Evolutionary conservation across 2,329 filamentous ascomycete genomes (phyloP).

Genomic region (Alternaria sp.): DNA sequence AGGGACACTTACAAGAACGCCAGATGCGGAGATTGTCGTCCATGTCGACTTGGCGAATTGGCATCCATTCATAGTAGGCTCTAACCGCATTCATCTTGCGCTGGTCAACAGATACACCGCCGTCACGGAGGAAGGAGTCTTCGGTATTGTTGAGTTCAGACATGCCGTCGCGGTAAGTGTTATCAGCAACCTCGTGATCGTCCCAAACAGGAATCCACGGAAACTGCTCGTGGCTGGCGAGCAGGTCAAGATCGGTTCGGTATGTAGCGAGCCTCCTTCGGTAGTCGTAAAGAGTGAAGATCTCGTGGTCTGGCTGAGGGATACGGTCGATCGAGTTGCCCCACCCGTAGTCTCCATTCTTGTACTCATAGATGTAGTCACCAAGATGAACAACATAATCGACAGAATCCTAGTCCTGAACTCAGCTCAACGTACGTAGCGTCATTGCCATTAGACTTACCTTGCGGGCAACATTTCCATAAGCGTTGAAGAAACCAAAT

Average conservation of each 20-base stretch:
- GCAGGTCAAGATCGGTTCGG: constrained; percentile 52
- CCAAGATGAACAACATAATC: constrained; percentile 55
- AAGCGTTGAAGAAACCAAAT: constrained; percentile 60
- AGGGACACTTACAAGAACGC: constrained; percentile 38
- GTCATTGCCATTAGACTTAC: constrained; percentile 4
- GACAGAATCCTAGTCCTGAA: constrained; percentile 48
- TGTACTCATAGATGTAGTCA: constrained; percentile 56
- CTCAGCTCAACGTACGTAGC: neutral
- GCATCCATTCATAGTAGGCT: constrained; percentile 58
- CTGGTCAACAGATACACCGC: constrained; percentile 53
- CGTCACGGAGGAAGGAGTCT: constrained; percentile 50
- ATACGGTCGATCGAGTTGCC: constrained; percentile 43
- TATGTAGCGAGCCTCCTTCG: constrained; percentile 53
- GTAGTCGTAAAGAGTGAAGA: constrained; percentile 56
- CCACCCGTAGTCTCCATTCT: constrained; percentile 49
- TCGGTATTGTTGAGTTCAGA: constrained; percentile 55
- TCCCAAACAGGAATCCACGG: constrained; percentile 60
- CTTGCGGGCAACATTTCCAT: constrained; percentile 52
- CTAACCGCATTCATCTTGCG: constrained; percentile 58
- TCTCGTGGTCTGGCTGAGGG: constrained; percentile 48
- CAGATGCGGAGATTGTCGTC: constrained; percentile 55
- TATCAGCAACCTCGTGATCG: constrained; percentile 53
- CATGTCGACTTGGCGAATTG: constrained; percentile 54
- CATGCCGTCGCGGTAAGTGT: constrained; percentile 52
- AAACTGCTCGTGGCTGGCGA: constrained; percentile 51